Conservation (phyloP, 1,284 basidiomycete genomes). For the Ganoderma resinaceum region DNA sequence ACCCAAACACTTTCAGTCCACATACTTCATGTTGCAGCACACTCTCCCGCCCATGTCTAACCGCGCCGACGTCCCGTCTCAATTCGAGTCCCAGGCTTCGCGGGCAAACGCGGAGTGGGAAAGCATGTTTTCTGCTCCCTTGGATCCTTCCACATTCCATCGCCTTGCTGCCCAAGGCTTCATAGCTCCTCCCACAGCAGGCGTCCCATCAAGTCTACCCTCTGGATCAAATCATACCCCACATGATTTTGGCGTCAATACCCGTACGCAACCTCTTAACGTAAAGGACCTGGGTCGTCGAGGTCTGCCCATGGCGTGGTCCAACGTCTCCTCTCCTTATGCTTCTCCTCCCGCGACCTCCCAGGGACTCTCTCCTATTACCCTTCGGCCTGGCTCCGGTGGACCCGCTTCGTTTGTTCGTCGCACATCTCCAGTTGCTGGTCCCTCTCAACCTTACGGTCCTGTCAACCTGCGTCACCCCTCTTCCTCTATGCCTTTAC, state of each 20-base stretch:
- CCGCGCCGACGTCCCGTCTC: constrained; percentile 32
- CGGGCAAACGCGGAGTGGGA: constrained; percentile 57
- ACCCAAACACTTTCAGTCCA: constrained; percentile 31
- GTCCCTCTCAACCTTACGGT: constrained; percentile 34
- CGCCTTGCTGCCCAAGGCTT: constrained; percentile 66
- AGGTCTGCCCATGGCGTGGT: constrained; percentile 31
- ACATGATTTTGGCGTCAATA: constrained; percentile 39
- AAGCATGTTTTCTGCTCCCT: constrained; percentile 60
- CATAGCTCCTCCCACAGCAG: constrained; percentile 42
- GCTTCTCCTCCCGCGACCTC: constrained; percentile 36
- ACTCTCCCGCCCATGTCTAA: constrained; percentile 34
- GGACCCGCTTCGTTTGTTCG: constrained; percentile 34
- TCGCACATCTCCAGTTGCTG: constrained; percentile 38
- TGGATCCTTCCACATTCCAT: constrained; percentile 64
- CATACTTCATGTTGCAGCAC: constrained; percentile 38
- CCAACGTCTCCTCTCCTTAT: constrained; percentile 38
- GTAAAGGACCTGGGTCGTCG: constrained; percentile 36
- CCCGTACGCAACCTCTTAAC: constrained; percentile 34
- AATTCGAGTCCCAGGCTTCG: constrained; percentile 40
- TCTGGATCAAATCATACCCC: constrained; percentile 36
- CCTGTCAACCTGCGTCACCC: constrained; percentile 36
- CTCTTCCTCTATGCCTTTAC: constrained; percentile 32
- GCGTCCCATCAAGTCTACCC: constrained; percentile 39
- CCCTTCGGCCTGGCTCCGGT: constrained; percentile 35
- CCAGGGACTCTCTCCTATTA: constrained; percentile 38